Base-by-base conservation (phyloP, 805 yeast species). In the Ogataea pignaliae region DNA sequence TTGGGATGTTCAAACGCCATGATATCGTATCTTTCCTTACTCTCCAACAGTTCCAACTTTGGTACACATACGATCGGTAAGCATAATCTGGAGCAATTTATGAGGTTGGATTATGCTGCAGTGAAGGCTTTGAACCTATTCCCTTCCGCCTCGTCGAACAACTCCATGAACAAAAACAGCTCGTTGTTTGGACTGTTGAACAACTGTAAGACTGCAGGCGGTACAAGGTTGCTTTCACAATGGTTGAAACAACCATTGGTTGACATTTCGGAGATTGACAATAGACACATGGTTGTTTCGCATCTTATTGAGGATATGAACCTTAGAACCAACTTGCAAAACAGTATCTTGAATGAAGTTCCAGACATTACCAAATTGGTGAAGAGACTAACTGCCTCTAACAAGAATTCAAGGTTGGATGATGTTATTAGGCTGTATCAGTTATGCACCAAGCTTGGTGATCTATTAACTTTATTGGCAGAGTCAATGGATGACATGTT, bases 181-280 rank as follows among this genome's bases (percentile, higher is more conserved):
- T 85, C 95, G 10, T 66, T 93, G 35, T 90, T 78, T 60, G 97
- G 95, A 21, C 71, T 93, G 36, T 69, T 93, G 55, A 91, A 93
- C 69, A 80, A 83, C 53, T 91, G 98, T 70, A 88, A 86, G 55
- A 84, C 95, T 3, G 74, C 80, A 2, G 88, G 93, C n/a, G 99
- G 99, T 8, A 71, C 91, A 1, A 75, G 98, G 51, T 66, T 90
- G 40, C 73, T 93, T 21, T 82, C 93, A 13, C 96, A 88, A 58
- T 93, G 99, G 99, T 72, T 93, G 48, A 93, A 91, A 59, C 99
- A 93, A 64, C 99, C 99, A 1, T 72, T 93, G 39, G 82, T 95
- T 42, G 79, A 80, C 51, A 58, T 74, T 10, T 57, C 54, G 0
- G 79, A 72, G 40, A 89, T 93, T 34, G 62, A 67, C 34, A 71